These are phyloP conservation scores for Drosera spatulata DNA, from an alignment of 179 eudicot genomes.

Conservation along the genomic window DNA sequence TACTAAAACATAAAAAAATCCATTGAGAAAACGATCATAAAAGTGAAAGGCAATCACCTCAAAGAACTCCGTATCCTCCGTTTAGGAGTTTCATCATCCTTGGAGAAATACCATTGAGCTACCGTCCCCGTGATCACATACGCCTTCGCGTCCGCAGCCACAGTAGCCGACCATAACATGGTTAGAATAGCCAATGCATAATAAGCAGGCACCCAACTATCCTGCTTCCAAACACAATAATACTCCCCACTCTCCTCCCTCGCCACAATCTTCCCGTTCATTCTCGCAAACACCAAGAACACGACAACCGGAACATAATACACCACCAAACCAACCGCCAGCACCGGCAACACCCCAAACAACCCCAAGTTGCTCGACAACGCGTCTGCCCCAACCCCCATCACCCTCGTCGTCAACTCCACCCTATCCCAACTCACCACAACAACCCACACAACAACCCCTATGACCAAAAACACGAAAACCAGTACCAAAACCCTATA, in stretches of 20 bases:
- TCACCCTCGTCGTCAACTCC: conserved; percentile 67
- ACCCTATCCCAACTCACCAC: conserved; percentile 77
- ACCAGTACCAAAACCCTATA: conserved; percentile 61
- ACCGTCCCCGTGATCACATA: conserved; percentile 88
- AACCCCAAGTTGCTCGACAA: conserved; percentile 64
- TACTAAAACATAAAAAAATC: too few relatives aligned
- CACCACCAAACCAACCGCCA: conserved; percentile 50
- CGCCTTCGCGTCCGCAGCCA: conserved; percentile 66
- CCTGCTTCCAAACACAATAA: conserved; percentile 78
- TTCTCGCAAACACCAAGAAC: conserved; percentile 66
- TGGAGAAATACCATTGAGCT: conserved; percentile 95
- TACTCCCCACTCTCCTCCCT: conserved; percentile 39
- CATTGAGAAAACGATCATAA: too few relatives aligned
- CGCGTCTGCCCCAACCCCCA: conserved; percentile 68
- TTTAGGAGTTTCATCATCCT: conserved; percentile 51
- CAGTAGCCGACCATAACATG: conserved; percentile 82
- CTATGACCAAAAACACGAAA: conserved; percentile 70
- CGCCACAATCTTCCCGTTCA: conserved; percentile 69
- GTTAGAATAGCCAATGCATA: conserved; percentile 77
- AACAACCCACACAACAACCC: conserved; percentile 78
- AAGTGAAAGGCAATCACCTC: conserved; percentile 34
- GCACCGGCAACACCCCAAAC: conserved; percentile 66
- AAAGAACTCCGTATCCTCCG: conserved; percentile 59
- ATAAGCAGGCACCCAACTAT: conserved; percentile 94
- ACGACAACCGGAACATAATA: conserved; percentile 78